A percentile compares a stretch with the other conserved stretches of the same genome.
phyloP scores from a whole-genome alignment of 1,284 basidiomycete species.

The Trichosporon faecale region DNA sequence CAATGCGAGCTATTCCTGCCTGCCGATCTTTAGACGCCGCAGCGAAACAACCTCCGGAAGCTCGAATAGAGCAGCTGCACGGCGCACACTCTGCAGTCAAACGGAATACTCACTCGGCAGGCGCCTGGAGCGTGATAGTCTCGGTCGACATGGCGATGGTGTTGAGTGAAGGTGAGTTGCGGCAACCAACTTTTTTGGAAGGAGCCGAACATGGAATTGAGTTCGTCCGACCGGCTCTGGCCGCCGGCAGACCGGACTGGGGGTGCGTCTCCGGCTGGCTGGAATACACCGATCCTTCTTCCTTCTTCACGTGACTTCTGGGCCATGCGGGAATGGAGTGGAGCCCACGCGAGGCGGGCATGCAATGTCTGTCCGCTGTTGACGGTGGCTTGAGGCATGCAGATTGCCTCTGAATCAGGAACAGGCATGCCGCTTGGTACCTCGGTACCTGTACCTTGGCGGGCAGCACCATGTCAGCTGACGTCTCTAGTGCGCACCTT shows the following conservation, averaged over 20 bases:
- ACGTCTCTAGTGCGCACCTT: neutral
- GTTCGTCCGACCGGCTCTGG: neutral
- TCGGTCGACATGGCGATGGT: slow-evolving; percentile 22
- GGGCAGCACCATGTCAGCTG: neutral
- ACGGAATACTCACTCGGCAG: slow-evolving; percentile 62
- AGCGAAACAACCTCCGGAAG: too few relatives aligned
- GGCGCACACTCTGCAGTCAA: neutral
- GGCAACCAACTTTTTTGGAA: neutral
- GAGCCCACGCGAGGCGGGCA: neutral
- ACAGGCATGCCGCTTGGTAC: too few relatives aligned
- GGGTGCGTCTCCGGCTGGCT: neutral
- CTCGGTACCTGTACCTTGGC: too few relatives aligned
- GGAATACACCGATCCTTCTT: neutral
- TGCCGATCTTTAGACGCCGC: too few relatives aligned
- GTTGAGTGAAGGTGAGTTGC: neutral
- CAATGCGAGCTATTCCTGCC: too few relatives aligned
- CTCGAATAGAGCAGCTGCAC: neutral
- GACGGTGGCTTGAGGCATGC: too few relatives aligned
- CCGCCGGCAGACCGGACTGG: neutral
- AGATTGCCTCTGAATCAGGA: too few relatives aligned
- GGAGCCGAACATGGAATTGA: neutral
- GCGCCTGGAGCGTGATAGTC: slow-evolving; percentile 59
- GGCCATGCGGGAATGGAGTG: neutral
- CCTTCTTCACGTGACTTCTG: neutral
- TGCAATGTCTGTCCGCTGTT: neutral